Evolutionary conservation across 257 asterid species (phyloP).

Genomic region (Leptodermis oblonga): DNA sequence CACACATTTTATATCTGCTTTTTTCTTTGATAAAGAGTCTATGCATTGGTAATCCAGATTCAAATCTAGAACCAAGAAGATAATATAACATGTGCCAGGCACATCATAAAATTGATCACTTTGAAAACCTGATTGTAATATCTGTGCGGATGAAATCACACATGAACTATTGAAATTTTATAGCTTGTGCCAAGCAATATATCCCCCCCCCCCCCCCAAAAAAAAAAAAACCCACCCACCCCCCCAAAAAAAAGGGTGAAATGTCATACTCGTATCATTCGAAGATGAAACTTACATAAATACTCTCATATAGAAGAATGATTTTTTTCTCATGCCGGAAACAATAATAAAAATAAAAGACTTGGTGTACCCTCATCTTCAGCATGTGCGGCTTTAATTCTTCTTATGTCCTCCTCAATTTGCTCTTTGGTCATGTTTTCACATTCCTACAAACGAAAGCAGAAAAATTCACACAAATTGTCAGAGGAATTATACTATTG

Average conservation of each 20-base stretch:
- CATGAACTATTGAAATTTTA: neutral
- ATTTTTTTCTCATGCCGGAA: neutral
- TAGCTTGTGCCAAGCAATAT: neutral
- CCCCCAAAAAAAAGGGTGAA: too few species aligned
- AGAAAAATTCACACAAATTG: neutral
- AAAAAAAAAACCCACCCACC: too few species aligned
- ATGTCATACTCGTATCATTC: neutral
- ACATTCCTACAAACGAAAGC: constrained; percentile 49
- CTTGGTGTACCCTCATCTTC: constrained; percentile 83
- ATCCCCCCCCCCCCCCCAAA: too few species aligned
- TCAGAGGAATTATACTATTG: neutral
- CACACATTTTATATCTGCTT: neutral
- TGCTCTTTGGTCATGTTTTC: constrained; percentile 83
- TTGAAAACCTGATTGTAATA: neutral
- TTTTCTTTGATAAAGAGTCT: neutral
- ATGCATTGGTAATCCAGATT: neutral
- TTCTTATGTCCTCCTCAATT: constrained; percentile 74
- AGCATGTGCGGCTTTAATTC: constrained; percentile 84
- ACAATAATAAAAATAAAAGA: neutral
- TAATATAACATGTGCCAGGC: neutral
- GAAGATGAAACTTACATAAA: neutral
- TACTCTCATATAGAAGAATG: neutral
- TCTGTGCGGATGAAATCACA: neutral
- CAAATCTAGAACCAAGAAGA: neutral
- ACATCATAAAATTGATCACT: neutral